phyloP scores from a whole-genome alignment of 257 asterid species.

The Gynochthodes officinalis region DNA sequence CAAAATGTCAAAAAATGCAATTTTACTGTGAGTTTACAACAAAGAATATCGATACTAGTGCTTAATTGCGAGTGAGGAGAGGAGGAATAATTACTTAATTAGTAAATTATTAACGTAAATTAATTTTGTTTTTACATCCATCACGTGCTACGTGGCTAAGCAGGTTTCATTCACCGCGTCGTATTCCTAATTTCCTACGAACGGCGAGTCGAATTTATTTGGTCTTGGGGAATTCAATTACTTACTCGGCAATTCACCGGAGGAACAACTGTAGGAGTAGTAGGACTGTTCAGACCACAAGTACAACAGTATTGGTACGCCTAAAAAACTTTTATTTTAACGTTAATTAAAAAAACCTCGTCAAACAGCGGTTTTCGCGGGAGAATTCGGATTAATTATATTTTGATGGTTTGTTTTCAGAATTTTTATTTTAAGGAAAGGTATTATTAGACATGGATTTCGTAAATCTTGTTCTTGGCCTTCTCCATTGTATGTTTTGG shows the following conservation, averaged over 20 bases:
- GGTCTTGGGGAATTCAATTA: neutral
- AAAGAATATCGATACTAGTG: no score
- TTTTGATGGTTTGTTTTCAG: neutral
- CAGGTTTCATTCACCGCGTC: neutral
- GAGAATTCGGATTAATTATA: no score
- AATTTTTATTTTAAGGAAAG: neutral
- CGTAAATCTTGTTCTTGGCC: neutral
- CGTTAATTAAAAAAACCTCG: no score
- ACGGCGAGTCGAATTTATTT: neutral
- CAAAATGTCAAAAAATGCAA: no score
- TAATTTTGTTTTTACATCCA: no score
- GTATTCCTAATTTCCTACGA: neutral
- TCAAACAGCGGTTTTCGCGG: no score
- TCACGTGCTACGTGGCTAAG: neutral
- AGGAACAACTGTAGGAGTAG: neutral
- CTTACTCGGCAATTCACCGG: conserved; percentile 1
- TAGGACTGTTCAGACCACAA: neutral
- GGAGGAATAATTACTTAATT: no score
- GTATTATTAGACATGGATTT: neutral
- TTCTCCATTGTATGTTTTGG: neutral
- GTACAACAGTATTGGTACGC: neutral
- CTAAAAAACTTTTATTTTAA: no score
- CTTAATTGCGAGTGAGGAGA: no score
- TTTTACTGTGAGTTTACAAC: no score
- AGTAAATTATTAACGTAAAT: no score